Conservation (phyloP, 2,329 filamentous ascomycete genomes). For the Monosporascus ibericus region DNA sequence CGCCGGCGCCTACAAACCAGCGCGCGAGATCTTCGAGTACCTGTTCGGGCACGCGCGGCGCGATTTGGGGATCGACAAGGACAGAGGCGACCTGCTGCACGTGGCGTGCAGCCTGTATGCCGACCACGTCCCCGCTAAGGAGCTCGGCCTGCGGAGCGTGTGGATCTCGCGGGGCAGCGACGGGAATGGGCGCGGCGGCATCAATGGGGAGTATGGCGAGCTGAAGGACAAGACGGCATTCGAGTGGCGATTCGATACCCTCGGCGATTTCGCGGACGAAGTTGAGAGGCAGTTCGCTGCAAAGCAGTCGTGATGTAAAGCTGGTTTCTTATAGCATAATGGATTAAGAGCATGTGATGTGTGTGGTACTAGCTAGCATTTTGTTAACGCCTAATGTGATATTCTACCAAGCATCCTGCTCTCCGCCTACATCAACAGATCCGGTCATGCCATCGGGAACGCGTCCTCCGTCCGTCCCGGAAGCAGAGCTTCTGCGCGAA, state of each 20-base stretch:
- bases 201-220: constrained; percentile 10
- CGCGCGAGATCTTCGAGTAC: constrained; percentile 58
- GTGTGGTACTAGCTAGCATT: background rate
- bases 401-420: constrained; percentile 1
- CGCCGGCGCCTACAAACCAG: constrained; percentile 67
- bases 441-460: background rate
- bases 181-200: constrained; percentile 8
- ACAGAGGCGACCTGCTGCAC: constrained; percentile 53
- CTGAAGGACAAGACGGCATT: constrained; percentile 25
- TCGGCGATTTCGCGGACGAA: constrained; percentile 34
- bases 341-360: background rate
- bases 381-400: background rate
- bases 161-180: constrained; percentile 58
- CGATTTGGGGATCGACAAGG: constrained; percentile 45
- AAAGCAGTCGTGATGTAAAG: constrained; percentile 6
- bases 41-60: constrained; percentile 47
- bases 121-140: constrained; percentile 60
- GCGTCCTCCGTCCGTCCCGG: background rate
- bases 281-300: constrained; percentile 31
- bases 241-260: constrained; percentile 31
- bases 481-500: background rate
- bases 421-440: constrained; percentile 2
- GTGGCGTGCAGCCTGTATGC: constrained; percentile 62
- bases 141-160: constrained; percentile 52
- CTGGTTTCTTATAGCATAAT: background rate